Percentiles rank a stretch among this genome's conserved stretches.
These are phyloP conservation scores for Hypoxylon fuscum DNA, from an alignment of 495 filamentous ascomycete genomes.

Conservation along the genomic window DNA sequence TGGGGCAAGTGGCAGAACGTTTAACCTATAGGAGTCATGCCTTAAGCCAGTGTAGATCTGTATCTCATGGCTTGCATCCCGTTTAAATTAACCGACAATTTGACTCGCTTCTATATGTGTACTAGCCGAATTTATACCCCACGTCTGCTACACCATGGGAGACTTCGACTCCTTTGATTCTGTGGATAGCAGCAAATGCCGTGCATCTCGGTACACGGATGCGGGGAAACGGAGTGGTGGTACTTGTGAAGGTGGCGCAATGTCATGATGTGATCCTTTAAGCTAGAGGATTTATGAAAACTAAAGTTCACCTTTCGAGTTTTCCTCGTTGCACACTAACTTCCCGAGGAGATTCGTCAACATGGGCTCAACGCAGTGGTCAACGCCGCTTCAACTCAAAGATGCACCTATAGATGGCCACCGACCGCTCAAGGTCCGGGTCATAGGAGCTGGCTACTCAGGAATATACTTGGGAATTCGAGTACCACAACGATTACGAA, in stretches of 20 bases:
- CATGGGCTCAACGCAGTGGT: conserved; percentile 28
- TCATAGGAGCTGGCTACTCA: conserved; percentile 60
- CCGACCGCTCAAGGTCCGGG: conserved; percentile 55
- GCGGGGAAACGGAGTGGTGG: conserved; percentile 19
- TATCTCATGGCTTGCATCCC: not conserved
- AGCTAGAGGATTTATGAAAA: not conserved
- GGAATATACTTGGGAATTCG: conserved; percentile 54
- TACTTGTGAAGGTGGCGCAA: not conserved
- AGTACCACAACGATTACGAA: conserved; percentile 54
- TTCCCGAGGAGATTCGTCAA: not conserved
- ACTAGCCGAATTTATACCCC: conserved; percentile 13
- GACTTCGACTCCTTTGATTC: conserved; percentile 5
- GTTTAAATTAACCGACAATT: conserved; percentile 19
- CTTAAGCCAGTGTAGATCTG: not conserved
- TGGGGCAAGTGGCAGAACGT: not conserved
- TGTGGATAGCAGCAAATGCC: conserved; percentile 21
- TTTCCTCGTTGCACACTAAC: not conserved
- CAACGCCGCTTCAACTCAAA: conserved; percentile 46
- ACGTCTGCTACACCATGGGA: conserved; percentile 4
- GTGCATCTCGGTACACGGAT: conserved; percentile 4
- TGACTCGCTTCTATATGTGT: not conserved
- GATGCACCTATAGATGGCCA: conserved; percentile 55
- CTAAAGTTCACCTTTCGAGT: not conserved
- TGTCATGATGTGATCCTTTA: not conserved
- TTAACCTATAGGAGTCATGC: not conserved